A percentile compares a stretch with the other conserved stretches of the same genome.
Conservation (phyloP, 768 basidiomycete species). For the Suillus sp. region DNA sequence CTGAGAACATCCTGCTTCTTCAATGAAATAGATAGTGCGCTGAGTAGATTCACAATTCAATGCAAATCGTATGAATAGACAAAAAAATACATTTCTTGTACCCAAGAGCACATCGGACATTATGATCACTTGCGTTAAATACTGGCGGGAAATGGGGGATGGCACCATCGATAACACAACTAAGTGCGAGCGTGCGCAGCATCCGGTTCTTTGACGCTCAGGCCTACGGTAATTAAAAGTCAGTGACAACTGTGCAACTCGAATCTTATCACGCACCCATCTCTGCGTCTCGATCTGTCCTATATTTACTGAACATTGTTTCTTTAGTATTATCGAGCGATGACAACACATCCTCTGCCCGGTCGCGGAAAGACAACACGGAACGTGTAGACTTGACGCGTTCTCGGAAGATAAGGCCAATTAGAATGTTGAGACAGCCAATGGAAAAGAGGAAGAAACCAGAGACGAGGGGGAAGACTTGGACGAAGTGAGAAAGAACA, state of each 20-base stretch:
- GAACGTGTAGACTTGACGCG: constrained; percentile 65
- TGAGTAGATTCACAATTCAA: neutral
- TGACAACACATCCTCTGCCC: constrained; percentile 58
- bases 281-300: constrained; percentile 73
- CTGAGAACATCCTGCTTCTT: neutral
- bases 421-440: constrained; percentile 80
- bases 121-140: neutral
- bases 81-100: neutral
- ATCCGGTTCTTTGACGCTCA: constrained; percentile 56
- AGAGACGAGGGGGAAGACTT: constrained; percentile 83
- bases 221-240: constrained; percentile 40
- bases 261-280: constrained; percentile 46
- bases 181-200: constrained; percentile 51
- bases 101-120: neutral
- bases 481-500: constrained; percentile 76
- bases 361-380: constrained; percentile 65
- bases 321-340: constrained; percentile 32
- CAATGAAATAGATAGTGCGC: neutral
- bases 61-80: neutral
- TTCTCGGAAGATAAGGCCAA: constrained; percentile 80
- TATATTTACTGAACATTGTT: constrained; percentile 67
- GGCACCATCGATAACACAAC: constrained; percentile 15
- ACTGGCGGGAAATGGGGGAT: no score
- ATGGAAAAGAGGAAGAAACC: constrained; percentile 85
- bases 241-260: constrained; percentile 10